phyloP scores from a whole-genome alignment of 192 early-diverging fungal genomes.

The Jimgerdemannia lactiflua region DNA sequence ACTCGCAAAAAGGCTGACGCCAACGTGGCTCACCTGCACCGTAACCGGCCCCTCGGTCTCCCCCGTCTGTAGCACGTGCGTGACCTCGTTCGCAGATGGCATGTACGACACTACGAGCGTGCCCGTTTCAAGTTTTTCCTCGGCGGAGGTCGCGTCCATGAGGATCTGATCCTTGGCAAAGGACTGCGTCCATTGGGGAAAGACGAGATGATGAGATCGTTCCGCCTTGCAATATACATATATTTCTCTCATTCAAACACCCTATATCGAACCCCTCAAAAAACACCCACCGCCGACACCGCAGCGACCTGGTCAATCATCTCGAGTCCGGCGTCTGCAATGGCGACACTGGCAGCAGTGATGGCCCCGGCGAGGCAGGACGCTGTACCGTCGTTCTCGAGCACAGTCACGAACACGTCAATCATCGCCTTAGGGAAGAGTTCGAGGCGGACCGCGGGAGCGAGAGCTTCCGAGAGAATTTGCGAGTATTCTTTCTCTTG shows the following conservation, averaged over 20 bases:
- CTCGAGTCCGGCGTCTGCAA: conserved; percentile 86
- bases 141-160: conserved; percentile 55
- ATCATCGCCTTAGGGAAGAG: conserved; percentile 71
- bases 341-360: conserved; percentile 60
- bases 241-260: conserved; percentile 13
- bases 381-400: conserved; percentile 66
- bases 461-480: conserved; percentile 58
- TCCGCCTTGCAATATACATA: conserved; percentile 6
- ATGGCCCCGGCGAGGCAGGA: conserved; percentile 64
- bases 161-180: conserved; percentile 36
- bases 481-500: conserved; percentile 66
- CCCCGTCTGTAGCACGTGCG: conserved; percentile 74
- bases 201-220: conserved; percentile 10
- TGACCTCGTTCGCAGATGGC: conserved; percentile 77
- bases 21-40: conserved; percentile 42
- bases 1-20: no score
- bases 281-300: conserved; percentile 55
- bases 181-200: conserved; percentile 5
- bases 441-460: conserved; percentile 71
- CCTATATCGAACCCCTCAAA: conserved; percentile 2
- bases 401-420: conserved; percentile 64
- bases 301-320: conserved; percentile 81
- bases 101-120: conserved; percentile 71
- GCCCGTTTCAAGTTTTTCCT: conserved; percentile 56
- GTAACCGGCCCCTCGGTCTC: conserved; percentile 45